Evolutionary conservation across 805 yeast species (phyloP).

Genomic region (Schwanniomyces occidentalis): DNA sequence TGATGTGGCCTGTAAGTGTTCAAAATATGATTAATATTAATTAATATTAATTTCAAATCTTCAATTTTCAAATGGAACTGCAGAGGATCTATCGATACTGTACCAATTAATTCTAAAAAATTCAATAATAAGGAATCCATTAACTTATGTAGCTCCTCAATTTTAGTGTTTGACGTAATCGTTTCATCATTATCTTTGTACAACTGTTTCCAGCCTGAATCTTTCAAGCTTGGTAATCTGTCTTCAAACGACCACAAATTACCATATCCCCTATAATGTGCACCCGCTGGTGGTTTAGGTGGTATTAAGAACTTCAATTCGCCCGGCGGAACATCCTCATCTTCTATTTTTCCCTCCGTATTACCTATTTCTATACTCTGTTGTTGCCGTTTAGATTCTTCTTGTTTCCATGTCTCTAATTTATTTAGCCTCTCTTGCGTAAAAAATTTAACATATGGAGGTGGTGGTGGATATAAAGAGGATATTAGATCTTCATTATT

Average conservation of each 20-base stretch:
- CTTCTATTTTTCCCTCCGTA: conserved; percentile 2
- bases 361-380: conserved; percentile 15
- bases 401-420: conserved; percentile 31
- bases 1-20: conserved; percentile 96
- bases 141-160: conserved; percentile 75
- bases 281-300: conserved; percentile 61
- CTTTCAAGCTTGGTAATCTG: conserved; percentile 70
- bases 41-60: conserved; percentile 72
- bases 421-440: conserved; percentile 64
- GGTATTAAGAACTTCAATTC: conserved; percentile 62
- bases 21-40: conserved; percentile 87
- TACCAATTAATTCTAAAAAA: conserved; percentile 79
- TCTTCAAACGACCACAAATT: conserved; percentile 84
- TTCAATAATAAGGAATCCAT: conserved; percentile 76
- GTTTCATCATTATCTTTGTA: conserved; percentile 47
- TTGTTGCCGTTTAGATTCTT: conserved; percentile 22
- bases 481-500: conserved; percentile 43
- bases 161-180: conserved; percentile 46
- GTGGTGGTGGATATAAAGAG: conserved; percentile 93
- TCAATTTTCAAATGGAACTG: conserved; percentile 63
- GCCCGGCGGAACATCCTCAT: conserved; percentile 27
- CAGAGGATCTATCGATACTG: conserved; percentile 72
- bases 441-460: conserved; percentile 74
- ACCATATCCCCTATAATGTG: conserved; percentile 83
- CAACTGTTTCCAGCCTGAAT: conserved; percentile 75